These are phyloP conservation scores for Xylaria sp. DNA, from an alignment of 2,329 filamentous ascomycete genomes.

Conservation along the genomic window DNA sequence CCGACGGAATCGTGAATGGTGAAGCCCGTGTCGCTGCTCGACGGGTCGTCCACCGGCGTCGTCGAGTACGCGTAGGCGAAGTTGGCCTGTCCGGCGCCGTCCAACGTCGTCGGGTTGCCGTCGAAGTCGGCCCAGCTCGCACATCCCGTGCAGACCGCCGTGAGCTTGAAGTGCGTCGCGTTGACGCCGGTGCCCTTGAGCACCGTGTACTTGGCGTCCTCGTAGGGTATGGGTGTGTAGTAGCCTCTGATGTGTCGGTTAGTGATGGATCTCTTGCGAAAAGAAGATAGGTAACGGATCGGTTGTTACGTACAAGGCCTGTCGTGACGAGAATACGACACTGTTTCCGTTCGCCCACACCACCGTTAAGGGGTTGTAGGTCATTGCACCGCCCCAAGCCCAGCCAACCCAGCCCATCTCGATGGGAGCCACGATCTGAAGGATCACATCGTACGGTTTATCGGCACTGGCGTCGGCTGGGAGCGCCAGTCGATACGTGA, in stretches of 20 bases:
- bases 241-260: conserved; percentile 48
- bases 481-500: conserved; percentile 50
- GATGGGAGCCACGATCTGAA: conserved; percentile 54
- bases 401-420: conserved; percentile 55
- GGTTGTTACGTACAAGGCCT: conserved; percentile 52
- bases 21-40: conserved; percentile 52
- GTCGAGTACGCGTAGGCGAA: conserved; percentile 56
- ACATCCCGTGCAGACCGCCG: conserved; percentile 54
- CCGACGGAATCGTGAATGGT: conserved; percentile 57
- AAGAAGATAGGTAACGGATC: not conserved
- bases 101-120: conserved; percentile 52
- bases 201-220: conserved; percentile 49
- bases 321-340: conserved; percentile 54
- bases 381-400: conserved; percentile 57
- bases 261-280: not conserved
- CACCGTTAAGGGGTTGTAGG: conserved; percentile 55
- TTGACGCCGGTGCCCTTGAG: conserved; percentile 52
- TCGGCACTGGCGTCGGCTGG: conserved; percentile 48
- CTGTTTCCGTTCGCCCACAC: conserved; percentile 54
- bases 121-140: conserved; percentile 57
- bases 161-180: conserved; percentile 52
- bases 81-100: conserved; percentile 52
- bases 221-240: conserved; percentile 49
- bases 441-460: conserved; percentile 52
- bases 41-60: conserved; percentile 53